Conservation (phyloP, 345 rosid species). For the Turritis glabra region DNA sequence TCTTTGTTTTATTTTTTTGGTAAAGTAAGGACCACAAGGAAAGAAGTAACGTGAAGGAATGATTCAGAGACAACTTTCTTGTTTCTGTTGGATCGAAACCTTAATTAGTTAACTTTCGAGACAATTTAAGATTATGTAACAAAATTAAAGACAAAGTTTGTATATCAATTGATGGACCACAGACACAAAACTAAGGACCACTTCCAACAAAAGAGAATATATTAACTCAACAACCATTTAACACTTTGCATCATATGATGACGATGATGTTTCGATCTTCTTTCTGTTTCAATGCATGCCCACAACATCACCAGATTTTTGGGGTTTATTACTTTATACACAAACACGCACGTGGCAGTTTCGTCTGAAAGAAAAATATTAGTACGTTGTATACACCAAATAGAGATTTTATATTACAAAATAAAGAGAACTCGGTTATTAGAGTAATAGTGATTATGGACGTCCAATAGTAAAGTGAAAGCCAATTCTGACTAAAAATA, state of each 20-base stretch:
- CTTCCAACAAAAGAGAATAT: conserved; percentile 39
- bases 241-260: conserved; percentile 36
- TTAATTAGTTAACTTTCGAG: conserved; percentile 25
- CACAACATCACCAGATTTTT: conserved; percentile 29
- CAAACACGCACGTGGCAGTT: conserved; percentile 19
- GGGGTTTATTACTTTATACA: conserved; percentile 22
- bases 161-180: conserved; percentile 36
- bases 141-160: conserved; percentile 33
- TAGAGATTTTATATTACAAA: background rate
- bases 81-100: conserved; percentile 30
- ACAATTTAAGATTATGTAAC: conserved; percentile 23
- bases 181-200: conserved; percentile 40
- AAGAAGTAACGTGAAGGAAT: conserved; percentile 17
- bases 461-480: conserved; percentile 5
- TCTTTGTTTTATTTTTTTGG: background rate
- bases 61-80: conserved; percentile 24
- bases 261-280: conserved; percentile 31
- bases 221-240: conserved; percentile 33
- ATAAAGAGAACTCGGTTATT: background rate
- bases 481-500: conserved; percentile 20
- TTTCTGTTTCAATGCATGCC: conserved; percentile 32
- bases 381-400: background rate
- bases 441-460: conserved; percentile 4
- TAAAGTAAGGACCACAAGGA: conserved; percentile 30
- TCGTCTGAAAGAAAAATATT: background rate